phyloP scores from a whole-genome alignment of 305 asterid species.

The Rubia balearica region DNA sequence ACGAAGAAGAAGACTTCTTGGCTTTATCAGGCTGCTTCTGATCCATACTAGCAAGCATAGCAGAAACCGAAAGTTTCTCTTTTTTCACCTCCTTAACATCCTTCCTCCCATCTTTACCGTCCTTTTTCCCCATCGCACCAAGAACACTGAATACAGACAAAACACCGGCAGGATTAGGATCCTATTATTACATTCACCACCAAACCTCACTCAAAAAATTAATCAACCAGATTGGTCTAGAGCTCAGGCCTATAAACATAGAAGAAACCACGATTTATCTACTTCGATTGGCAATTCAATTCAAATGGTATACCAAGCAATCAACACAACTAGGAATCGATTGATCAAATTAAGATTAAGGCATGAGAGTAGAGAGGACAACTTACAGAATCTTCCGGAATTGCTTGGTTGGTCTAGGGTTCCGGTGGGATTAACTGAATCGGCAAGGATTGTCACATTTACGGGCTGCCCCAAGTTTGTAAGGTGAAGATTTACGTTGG shows the following conservation, averaged over 20 bases:
- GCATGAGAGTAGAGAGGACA: background rate
- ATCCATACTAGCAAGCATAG: conserved; percentile 73
- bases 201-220: background rate
- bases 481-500: too few species aligned
- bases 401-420: background rate
- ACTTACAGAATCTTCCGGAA: background rate
- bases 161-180: background rate
- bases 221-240: too few species aligned
- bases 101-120: conserved; percentile 34
- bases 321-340: background rate
- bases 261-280: too few species aligned
- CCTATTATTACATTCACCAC: background rate
- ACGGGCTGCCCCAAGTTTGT: too few species aligned
- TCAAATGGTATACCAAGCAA: background rate
- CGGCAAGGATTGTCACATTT: background rate
- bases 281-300: background rate
- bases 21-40: conserved; percentile 55
- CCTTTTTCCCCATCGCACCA: conserved; percentile 62
- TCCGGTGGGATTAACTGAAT: background rate
- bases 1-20: conserved; percentile 42
- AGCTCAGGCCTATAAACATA: too few species aligned
- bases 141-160: background rate
- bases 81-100: conserved; percentile 52
- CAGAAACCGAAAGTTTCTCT: conserved; percentile 68
- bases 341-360: background rate